Evolutionary conservation across 1,139 yeast species (phyloP), one percentile per base, ranked within the genome.

Genomic region (Candida frijolesensis): DNA sequence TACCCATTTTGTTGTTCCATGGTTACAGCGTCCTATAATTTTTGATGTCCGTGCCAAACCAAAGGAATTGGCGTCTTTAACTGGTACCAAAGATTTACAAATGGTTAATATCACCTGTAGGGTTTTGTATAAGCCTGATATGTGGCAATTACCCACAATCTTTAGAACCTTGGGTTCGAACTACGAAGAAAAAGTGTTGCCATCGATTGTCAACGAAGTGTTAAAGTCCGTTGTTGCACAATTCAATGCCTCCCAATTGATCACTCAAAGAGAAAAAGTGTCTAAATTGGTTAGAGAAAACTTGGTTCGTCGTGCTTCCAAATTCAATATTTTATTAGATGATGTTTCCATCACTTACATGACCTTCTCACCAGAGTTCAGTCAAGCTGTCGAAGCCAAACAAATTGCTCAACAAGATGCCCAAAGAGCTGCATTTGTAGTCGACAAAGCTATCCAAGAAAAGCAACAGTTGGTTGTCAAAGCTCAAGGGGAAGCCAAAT

Each of bases 371-470:
- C 99, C 99, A 25, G 99, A 94, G 71, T 94, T 94, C 71, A 92
- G 98, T 49, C 85, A 87, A 45, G 99, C 99, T 2, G 99, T 94
- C 48, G 99, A 94, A 74, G 96, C 97, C 53, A 94, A 94, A 74
- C 99, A 94, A 75, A 94, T 94, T 70, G 99, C 99, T 34, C 99
- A 95, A 72, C 99, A 94, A 76, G 99, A 94, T 68, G 98, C 99
- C 29, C 97, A 94, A 74, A 85, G 96, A 69, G 98, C 99, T 12
- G 97, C 98, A 0, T 95, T 92, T 60, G 79, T 94, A 47, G 99
- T 94, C 49, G 99, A 94, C 70, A 89, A 92, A 66, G 99, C 99
- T 15, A 85, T 89, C 60, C 99, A 95, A 72, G 99, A 94, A 74
- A 94, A 94, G 70, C 97, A 94, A 71, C 96, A 95, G 67, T 80